phyloP scores from a whole-genome alignment of 108 stramenopile species.

The Nitzschia palea region DNA sequence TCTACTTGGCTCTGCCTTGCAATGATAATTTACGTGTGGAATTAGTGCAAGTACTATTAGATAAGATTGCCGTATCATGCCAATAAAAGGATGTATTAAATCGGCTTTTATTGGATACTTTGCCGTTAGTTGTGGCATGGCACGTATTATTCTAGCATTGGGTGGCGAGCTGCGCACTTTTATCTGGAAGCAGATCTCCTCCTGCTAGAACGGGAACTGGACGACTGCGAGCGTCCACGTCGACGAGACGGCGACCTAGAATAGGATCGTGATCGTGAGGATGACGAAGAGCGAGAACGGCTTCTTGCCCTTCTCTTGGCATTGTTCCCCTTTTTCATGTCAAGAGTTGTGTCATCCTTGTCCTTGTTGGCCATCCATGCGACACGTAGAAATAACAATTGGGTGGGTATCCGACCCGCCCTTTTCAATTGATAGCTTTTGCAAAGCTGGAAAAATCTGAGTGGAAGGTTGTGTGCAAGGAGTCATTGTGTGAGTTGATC shows the following conservation, averaged over 20 bases:
- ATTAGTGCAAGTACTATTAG: no score
- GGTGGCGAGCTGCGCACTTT: no score
- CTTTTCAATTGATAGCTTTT: constrained; percentile 49
- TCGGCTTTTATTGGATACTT: no score
- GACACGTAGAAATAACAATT: constrained; percentile 71
- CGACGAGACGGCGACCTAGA: constrained; percentile 11
- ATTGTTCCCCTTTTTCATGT: not conserved
- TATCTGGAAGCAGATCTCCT: no score
- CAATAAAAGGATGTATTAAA: no score
- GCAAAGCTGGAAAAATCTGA: constrained; percentile 71
- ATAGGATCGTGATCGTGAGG: constrained; percentile 13
- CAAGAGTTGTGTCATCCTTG: no score
- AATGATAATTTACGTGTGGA: no score
- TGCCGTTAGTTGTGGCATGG: no score
- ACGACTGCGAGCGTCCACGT: constrained; percentile 11
- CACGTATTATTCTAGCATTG: no score
- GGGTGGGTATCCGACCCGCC: constrained; percentile 27
- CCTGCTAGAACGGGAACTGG: constrained; percentile 4
- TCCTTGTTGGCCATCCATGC: no score
- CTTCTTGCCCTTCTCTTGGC: not conserved
- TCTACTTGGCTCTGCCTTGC: constrained; percentile 89
- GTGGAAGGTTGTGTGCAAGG: no score
- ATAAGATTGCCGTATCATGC: no score
- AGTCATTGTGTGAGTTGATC: not conserved
- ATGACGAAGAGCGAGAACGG: constrained; percentile 8